Base-by-base conservation (phyloP, 2,329 filamentous ascomycete species). In the Erysiphe neolycopersici region DNA sequence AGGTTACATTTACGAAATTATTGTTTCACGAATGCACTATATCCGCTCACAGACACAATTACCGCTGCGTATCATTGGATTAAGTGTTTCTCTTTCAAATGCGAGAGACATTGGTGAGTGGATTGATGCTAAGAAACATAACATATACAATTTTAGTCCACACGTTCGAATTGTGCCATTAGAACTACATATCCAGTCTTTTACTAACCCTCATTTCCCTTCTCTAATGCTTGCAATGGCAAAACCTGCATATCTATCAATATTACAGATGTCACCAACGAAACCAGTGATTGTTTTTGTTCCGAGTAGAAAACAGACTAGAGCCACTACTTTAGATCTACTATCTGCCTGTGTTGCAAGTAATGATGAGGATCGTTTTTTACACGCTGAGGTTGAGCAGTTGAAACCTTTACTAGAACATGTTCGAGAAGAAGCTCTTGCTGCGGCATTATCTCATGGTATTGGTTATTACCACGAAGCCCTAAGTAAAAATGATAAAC, bases 201-300 rank as follows among this genome's bases (percentile, higher is more conserved):
- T 89, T 62, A 81, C 77, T 26, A 92, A 93, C 47, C 84, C 91
- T 40, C 91, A 98, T 57, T 94, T 93, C 63, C 91, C 89, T 4
- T 95, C 89, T 11, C 69, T 98, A 36, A 98, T 98, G 89, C 71
- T 98, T 51, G 85, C 89, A 13, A 98, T 98, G 89, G 83, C 85
- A 14, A 87, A 91, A 59, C 91, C 91, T 17, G 78, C 83, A 1
- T 95, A 94, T 58, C 66, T 82, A 47, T 80, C 87, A 2, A 81
- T 98, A 51, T 71, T 83, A 2, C 83, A 92, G 54, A 71, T 92
- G 58, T 91, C 89, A 6, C 66, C 82, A 0, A 77, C 91, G 49
- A 89, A 93, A 61, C 85, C 87, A 26, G 79, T 84, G 1, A 73
- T 98, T 53, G 67, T 94, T 9, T 98, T 95, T 52, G 82, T 95